A percentile compares a stretch with the other conserved stretches of the same genome.
Conservation (phyloP, 306 rosid genomes). For the Cicer judaicum region DNA sequence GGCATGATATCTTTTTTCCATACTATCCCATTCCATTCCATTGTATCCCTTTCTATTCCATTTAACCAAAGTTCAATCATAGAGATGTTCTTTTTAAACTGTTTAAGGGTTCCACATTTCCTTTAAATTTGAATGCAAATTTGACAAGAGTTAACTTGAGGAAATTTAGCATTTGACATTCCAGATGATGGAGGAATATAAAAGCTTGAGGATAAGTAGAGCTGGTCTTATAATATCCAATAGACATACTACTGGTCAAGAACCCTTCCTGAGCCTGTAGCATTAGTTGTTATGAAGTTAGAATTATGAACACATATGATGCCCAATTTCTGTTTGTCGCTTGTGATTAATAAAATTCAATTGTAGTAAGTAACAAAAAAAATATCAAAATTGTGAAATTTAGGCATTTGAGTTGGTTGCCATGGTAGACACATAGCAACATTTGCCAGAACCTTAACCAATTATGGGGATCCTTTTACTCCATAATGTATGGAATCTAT, state of each 20-base stretch:
- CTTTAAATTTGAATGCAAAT: neutral
- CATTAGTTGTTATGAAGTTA: too few species aligned
- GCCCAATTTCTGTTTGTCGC: too few species aligned
- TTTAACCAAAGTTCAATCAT: too few species aligned
- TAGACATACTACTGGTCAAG: neutral
- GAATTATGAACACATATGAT: too few species aligned
- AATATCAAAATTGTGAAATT: neutral
- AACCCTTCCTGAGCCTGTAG: too few species aligned
- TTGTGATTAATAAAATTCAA: too few species aligned
- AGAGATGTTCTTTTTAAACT: too few species aligned
- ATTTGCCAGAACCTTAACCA: neutral
- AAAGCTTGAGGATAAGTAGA: neutral
- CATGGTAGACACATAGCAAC: conserved; percentile 6
- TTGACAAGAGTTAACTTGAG: neutral
- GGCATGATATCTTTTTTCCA: too few species aligned
- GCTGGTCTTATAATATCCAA: neutral
- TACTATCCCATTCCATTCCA: too few species aligned
- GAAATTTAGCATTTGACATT: neutral
- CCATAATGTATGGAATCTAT: neutral
- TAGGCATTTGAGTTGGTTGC: conserved; percentile 2
- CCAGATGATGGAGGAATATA: neutral
- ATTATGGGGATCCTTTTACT: neutral
- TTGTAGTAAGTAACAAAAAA: too few species aligned
- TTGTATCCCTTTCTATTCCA: too few species aligned
- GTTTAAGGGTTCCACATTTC: too few species aligned